Evolutionary conservation across 768 basidiomycete genomes (phyloP).

Genomic region (Naematelia aurantialba): DNA sequence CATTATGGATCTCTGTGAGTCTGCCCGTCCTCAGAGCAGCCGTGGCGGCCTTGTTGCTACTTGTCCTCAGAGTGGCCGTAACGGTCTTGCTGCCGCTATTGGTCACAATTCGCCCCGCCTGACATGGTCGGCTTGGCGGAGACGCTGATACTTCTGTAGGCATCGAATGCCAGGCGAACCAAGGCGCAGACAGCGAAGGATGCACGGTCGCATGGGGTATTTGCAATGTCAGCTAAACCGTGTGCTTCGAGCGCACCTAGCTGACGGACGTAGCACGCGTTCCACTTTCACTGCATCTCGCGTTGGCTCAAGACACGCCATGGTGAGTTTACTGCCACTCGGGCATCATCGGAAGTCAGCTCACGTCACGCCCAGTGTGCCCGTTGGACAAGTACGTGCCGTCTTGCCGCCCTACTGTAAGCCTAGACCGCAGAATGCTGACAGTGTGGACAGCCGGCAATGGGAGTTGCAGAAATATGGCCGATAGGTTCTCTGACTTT

Average conservation of each 20-base stretch:
- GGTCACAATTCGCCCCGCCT: background rate
- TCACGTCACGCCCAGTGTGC: slow-evolving; percentile 41
- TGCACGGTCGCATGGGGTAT: slow-evolving; percentile 96
- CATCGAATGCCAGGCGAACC: slow-evolving; percentile 99
- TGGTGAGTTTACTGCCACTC: slow-evolving; percentile 35
- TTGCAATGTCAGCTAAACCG: slow-evolving; percentile 69
- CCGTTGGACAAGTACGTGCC: slow-evolving; percentile 50
- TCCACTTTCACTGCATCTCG: slow-evolving; percentile 99
- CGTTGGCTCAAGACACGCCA: slow-evolving; percentile 89
- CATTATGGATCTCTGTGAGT: slow-evolving; percentile 98
- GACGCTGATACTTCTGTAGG: slow-evolving; percentile 55
- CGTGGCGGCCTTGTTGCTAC: background rate
- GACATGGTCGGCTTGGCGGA: background rate
- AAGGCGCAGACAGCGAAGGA: slow-evolving; percentile 84
- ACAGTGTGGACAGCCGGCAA: slow-evolving; percentile 39
- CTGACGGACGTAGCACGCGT: slow-evolving; percentile 65
- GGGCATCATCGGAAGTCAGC: background rate
- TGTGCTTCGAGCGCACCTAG: background rate
- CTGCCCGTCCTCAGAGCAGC: background rate
- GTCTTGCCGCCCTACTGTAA: background rate
- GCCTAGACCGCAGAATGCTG: slow-evolving; percentile 9
- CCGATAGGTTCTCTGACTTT: slow-evolving; percentile 24
- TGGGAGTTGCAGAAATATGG: slow-evolving; percentile 51
- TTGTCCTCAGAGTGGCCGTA: too few species aligned
- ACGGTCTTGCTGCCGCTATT: too few species aligned